These are phyloP conservation scores for Eremothecium cymbalariae DNA, from an alignment of 1,139 yeast species.

Conservation along the genomic window DNA sequence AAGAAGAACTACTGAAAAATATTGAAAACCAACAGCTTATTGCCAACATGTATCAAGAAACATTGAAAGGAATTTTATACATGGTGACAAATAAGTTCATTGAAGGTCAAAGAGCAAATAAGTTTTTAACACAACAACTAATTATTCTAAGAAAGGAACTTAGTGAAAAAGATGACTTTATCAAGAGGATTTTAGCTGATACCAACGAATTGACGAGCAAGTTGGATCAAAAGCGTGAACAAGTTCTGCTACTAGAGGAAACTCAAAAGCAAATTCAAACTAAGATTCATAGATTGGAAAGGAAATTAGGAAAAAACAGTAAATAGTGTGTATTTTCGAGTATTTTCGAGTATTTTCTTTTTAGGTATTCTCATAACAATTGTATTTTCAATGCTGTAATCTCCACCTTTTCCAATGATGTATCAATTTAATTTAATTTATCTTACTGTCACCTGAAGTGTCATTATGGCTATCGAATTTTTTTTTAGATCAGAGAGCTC, in stretches of 20 bases:
- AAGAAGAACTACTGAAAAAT: slow-evolving; percentile 1
- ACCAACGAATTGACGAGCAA: slow-evolving; percentile 9
- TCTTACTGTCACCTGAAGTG: too few species aligned
- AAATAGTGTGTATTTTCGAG: background rate
- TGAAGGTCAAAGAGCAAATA: slow-evolving; percentile 15
- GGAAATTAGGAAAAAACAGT: slow-evolving; percentile 1
- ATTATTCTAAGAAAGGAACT: slow-evolving; percentile 15
- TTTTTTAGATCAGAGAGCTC: too few species aligned
- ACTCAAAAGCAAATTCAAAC: slow-evolving; percentile 4
- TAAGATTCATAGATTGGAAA: slow-evolving; percentile 1
- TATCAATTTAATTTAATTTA: too few species aligned
- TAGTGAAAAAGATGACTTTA: slow-evolving; percentile 12
- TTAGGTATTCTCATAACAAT: too few species aligned
- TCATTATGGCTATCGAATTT: too few species aligned
- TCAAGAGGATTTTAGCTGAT: slow-evolving; percentile 10
- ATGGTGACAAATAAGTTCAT: slow-evolving; percentile 11
- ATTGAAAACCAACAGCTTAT: slow-evolving; percentile 9
- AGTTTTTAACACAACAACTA: slow-evolving; percentile 20
- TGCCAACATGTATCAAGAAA: slow-evolving; percentile 17
- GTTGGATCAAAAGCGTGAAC: slow-evolving; percentile 6
- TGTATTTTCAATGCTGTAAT: too few species aligned
- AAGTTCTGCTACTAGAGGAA: slow-evolving; percentile 2
- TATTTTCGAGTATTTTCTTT: too few species aligned
- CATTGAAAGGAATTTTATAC: slow-evolving; percentile 17
- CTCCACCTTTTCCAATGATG: too few species aligned